Evolutionary conservation across 1,284 basidiomycete genomes (phyloP).

Genomic region (Melampsora medusae): DNA sequence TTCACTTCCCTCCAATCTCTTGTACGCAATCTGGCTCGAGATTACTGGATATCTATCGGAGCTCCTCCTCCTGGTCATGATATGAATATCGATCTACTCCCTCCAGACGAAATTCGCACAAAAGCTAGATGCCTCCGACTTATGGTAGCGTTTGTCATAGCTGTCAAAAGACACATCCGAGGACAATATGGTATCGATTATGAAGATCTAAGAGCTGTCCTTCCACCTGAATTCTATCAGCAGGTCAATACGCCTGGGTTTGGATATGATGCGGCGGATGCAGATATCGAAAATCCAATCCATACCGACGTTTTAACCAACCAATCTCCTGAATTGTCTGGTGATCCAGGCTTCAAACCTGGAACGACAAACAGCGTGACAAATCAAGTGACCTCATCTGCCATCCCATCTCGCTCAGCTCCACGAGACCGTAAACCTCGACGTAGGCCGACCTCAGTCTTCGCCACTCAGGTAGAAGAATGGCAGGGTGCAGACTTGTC

Average conservation of each 20-base stretch:
- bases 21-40: conserved; percentile 48
- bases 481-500: neutral
- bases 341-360: neutral
- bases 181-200: conserved; percentile 51
- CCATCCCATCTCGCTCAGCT: neutral
- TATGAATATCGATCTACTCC: conserved; percentile 3
- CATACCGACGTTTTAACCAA: neutral
- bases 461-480: conserved; percentile 46
- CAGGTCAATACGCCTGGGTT: conserved; percentile 37
- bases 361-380: neutral
- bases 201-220: conserved; percentile 47
- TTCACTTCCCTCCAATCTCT: conserved; percentile 49
- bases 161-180: conserved; percentile 51
- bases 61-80: conserved; percentile 26
- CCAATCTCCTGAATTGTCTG: conserved; percentile 2
- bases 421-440: neutral
- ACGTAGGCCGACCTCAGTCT: conserved; percentile 39
- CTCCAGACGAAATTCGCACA: conserved; percentile 46
- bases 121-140: conserved; percentile 49
- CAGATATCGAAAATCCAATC: conserved; percentile 18
- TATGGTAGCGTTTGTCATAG: conserved; percentile 49
- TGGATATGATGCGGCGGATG: conserved; percentile 37
- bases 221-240: conserved; percentile 33
- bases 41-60: conserved; percentile 50
- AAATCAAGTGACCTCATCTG: neutral